phyloP scores from a whole-genome alignment of 805 yeast species.

The Candida krabiensis region DNA sequence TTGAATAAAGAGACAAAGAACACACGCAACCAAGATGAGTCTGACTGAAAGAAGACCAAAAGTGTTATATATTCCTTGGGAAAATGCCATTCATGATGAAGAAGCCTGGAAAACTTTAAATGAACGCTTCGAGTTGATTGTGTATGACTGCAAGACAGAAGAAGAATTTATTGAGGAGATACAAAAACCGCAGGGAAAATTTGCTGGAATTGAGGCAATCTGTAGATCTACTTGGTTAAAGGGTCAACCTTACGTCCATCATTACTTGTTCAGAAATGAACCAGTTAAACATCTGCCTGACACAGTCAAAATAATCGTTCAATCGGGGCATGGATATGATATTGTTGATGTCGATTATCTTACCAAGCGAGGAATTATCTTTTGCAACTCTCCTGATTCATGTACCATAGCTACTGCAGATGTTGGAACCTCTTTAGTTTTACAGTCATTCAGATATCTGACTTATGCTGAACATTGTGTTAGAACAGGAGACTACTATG shows the following conservation, averaged over 20 bases:
- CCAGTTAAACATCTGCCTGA: constrained; percentile 34
- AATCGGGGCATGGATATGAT: constrained; percentile 42
- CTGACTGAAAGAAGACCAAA: constrained; percentile 37
- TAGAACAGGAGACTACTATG: constrained; percentile 34
- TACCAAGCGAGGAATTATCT: constrained; percentile 32
- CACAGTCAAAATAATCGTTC: constrained; percentile 36
- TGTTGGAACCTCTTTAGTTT: constrained; percentile 34
- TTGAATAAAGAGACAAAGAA: no score
- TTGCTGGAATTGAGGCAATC: constrained; percentile 36
- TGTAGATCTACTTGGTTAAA: constrained; percentile 41
- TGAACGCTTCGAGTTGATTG: constrained; percentile 36
- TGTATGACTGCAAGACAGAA: constrained; percentile 33
- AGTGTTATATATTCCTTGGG: constrained; percentile 40
- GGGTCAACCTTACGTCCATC: constrained; percentile 38
- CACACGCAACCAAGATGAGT: no score
- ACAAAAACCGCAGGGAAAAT: constrained; percentile 35
- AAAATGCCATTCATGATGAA: constrained; percentile 36
- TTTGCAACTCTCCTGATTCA: constrained; percentile 40
- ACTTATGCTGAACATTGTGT: constrained; percentile 40
- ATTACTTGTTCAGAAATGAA: constrained; percentile 34
- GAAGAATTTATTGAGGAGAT: constrained; percentile 37
- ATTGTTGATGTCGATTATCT: constrained; percentile 39
- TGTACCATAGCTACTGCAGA: constrained; percentile 43
- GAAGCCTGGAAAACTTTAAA: constrained; percentile 37
- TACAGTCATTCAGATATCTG: constrained; percentile 36